phyloP scores from a whole-genome alignment of 441 rosid species.

The Kokia cookei region DNA sequence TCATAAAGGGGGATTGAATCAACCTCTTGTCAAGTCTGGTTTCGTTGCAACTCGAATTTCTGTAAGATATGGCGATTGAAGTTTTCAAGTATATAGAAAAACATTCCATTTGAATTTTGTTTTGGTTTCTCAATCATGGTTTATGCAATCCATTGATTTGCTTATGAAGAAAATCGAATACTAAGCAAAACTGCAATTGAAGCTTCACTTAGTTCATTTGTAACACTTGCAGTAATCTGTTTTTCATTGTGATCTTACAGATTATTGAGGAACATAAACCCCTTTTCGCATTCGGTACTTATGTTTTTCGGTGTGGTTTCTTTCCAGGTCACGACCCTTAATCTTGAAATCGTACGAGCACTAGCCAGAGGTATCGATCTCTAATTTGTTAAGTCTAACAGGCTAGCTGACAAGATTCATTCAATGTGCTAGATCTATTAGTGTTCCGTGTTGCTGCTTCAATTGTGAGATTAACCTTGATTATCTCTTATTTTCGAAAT shows the following conservation, averaged over 20 bases:
- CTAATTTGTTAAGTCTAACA: not conserved
- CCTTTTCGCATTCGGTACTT: not conserved
- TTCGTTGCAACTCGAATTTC: constrained; percentile 93
- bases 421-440: not conserved
- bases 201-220: not conserved
- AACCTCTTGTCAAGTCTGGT: constrained; percentile 79
- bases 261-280: not conserved
- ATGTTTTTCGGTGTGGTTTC: not conserved
- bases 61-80: constrained; percentile 28
- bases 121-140: not conserved
- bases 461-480: not conserved
- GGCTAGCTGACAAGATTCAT: not conserved
- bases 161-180: not conserved
- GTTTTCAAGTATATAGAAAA: not conserved
- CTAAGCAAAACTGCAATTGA: not conserved
- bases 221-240: not conserved
- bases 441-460: not conserved
- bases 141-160: not conserved
- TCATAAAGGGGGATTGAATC: constrained; percentile 83
- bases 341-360: constrained; percentile 89
- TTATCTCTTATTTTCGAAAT: not conserved
- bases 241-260: not conserved
- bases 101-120: too few species aligned
- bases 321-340: constrained; percentile 72
- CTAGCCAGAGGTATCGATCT: constrained; percentile 72